Conservation (phyloP, 768 basidiomycete species). For the Hericium erinaceus region DNA sequence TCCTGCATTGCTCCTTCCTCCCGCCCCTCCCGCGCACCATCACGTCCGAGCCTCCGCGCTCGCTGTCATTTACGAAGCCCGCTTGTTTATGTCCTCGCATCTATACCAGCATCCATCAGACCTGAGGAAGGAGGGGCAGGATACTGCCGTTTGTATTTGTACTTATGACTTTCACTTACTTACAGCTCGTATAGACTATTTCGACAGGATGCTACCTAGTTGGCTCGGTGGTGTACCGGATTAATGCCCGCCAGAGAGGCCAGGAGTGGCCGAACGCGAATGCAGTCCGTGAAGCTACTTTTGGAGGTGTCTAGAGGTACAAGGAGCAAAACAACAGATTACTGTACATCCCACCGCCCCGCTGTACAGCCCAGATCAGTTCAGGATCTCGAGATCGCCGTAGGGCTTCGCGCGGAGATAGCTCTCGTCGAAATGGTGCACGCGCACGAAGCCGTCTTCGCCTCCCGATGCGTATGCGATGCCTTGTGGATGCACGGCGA, state of each 20-base stretch:
- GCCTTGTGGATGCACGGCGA: slow-evolving; percentile 87
- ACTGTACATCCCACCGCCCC: background rate
- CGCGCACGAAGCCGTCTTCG: slow-evolving; percentile 91
- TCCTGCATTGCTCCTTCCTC: background rate
- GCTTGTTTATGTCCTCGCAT: background rate
- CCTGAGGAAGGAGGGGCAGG: background rate
- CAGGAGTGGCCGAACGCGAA: too few species aligned
- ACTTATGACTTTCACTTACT: background rate
- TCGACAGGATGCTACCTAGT: too few species aligned
- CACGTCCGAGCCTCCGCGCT: too few species aligned
- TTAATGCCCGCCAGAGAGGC: too few species aligned
- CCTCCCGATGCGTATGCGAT: slow-evolving; percentile 88
- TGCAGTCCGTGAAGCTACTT: too few species aligned
- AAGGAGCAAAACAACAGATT: background rate
- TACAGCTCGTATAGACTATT: background rate
- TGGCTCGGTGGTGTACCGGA: too few species aligned
- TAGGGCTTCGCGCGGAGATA: slow-evolving; percentile 91
- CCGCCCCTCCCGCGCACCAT: background rate
- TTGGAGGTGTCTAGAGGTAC: background rate
- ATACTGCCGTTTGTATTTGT: background rate
- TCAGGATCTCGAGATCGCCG: slow-evolving; percentile 74
- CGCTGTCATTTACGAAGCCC: background rate
- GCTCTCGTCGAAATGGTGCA: slow-evolving; percentile 90
- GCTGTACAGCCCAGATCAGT: slow-evolving; percentile 24
- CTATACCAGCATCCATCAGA: background rate